Evolutionary conservation across 2,329 filamentous ascomycete genomes (phyloP), one percentile per base, ranked within the genome.

Genomic region (Phialophora macrospora): DNA sequence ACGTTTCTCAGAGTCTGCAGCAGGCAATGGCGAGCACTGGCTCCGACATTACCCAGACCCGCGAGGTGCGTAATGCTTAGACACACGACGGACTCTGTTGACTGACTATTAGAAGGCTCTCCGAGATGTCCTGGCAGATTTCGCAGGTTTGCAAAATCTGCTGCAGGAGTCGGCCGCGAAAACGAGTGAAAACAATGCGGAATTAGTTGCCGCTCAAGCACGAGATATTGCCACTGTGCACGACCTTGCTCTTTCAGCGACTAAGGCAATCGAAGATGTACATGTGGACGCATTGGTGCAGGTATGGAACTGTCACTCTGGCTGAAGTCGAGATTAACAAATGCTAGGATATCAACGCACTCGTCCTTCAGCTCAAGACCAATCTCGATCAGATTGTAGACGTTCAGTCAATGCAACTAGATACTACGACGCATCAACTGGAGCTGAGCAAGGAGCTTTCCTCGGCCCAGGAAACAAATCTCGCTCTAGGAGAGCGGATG

Each of bases 161-260:
- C 22, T 69, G 28, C 56, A 56, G 44, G 56, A 67, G 8, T 54
- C 58, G 20, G 46, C 48, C 20, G 11, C 61, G 9, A 52, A 49
- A 9, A 54, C 60, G 20, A 52, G 51, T n/a, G 57, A 59, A 58
- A 60, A 61, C 48, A 63, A 60, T 22, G 65, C 67, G 4, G 62
- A 67, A 26, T 58, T 58, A 6, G 65, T 60, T n/a, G 60, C 62
- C 8, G 58, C 32, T n/a, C 67, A 69, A 51, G 52, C 57, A 8
- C 55, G 59, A 24, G 60, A 69, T 17, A 62, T 69, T 59, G 38
- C 59, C n/a, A 62, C 46, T 22, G 61, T 67, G 8, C 67, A 61
- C 49, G 62, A 65, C 2, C 56, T 69, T 32, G 67, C 67, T 32
- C 24, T 69, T 46, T 57, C 60, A 12, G 66, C 67, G 7, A 62